phyloP scores from a whole-genome alignment of 106 monocot genomes.

The Apostasia shenzhenica region DNA sequence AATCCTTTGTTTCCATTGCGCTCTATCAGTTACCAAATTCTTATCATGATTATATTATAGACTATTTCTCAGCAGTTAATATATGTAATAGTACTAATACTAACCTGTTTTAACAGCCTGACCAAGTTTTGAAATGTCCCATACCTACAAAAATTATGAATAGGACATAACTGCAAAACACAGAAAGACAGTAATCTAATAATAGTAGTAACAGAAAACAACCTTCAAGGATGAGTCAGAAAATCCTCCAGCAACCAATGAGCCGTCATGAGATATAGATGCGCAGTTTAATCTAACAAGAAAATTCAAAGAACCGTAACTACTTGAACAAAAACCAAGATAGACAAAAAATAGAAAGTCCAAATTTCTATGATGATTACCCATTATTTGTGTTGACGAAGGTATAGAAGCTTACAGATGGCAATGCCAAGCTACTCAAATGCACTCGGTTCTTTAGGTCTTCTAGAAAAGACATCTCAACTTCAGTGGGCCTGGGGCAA shows the following conservation, averaged over 20 bases:
- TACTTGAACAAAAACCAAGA: background rate
- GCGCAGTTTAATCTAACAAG: conserved; percentile 72
- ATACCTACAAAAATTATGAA: conserved; percentile 44
- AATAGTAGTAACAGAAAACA: conserved; percentile 7
- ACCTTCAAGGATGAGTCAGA: conserved; percentile 98
- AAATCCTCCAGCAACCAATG: conserved; percentile 92
- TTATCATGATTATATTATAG: background rate
- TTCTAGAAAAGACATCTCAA: conserved; percentile 77
- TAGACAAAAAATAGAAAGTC: background rate
- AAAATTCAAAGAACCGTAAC: conserved; percentile 1
- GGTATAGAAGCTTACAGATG: conserved; percentile 95
- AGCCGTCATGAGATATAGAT: conserved; percentile 84
- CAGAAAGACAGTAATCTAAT: background rate
- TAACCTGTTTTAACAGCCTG: conserved; percentile 50
- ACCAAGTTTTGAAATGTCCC: conserved; percentile 95
- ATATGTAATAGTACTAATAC: conserved; percentile 6
- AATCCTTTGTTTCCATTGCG: too few relatives aligned
- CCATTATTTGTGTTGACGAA: conserved; percentile 90
- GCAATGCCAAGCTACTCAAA: conserved; percentile 73
- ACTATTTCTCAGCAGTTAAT: conserved; percentile 9
- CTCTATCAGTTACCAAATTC: too few relatives aligned
- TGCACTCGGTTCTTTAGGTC: conserved; percentile 88
- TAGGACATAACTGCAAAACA: background rate
- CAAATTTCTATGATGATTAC: conserved; percentile 23
- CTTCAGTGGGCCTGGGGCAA: conserved; percentile 55